Evolutionary conservation across 1,139 yeast species (phyloP), one percentile per base, ranked within the genome.

Genomic region (Groenewaldozyma sp.): DNA sequence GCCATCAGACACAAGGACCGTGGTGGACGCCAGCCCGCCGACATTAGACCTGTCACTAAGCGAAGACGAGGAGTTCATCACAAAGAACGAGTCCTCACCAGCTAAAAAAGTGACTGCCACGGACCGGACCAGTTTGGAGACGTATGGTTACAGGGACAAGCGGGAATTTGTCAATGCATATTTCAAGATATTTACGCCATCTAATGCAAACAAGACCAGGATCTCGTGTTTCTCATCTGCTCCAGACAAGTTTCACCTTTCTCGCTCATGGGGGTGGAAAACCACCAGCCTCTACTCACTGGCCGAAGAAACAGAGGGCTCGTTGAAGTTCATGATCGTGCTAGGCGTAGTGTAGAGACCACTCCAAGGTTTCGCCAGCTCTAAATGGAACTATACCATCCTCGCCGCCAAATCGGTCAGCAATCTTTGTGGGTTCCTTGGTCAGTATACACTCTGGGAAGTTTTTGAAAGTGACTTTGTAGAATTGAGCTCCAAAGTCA

Each of bases 381-480:
- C 70, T 73, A 68, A 91, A 91, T n/a, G 97, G 97, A 18, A 86
- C 91, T 33, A 91, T 87, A 6, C 68, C 66, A 4, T 62, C 59
- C 6, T 63, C 66, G 9, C 32, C 29, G 2, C 62, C 58, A 40
- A 83, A 66, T 5, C 68, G 55, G 24, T 76, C 78, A 1, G 94
- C 94, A 3, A 54, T 58, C 44, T 64, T 68, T 40, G 67, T 68
- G 34, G 78, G 79, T 40, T 65, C 64, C 20, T 63, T 64, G 5
- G 67, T 64, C 24, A 70, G 48, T 11, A 49, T 46, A n/a, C 62
- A 64, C 3, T 46, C 44, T 6, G 63, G 48, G 14, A 71, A 68
- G 26, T 29, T 18, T 22, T 22, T 7, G 26, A 22, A 22, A 22
- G 60, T 52, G 27, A 83, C 64, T 18, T 68, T 71, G 58, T 93